Conservation (phyloP, 2,329 filamentous ascomycete genomes). For the Aspergillus versicolor region DNA sequence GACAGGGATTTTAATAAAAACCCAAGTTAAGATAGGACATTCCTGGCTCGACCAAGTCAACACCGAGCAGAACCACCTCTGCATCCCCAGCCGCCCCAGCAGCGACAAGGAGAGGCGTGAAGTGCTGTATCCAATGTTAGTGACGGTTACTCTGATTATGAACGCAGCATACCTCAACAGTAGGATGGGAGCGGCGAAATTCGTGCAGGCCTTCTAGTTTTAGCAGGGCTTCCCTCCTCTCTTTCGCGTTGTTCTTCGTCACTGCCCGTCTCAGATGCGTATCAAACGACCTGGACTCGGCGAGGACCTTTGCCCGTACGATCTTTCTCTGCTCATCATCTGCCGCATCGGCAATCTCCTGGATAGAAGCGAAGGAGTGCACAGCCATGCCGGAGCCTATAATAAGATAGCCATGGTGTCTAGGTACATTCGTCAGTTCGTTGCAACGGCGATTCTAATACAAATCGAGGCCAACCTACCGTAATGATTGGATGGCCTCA, state of each 20-base stretch:
- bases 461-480: background rate
- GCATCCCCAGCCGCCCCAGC: background rate
- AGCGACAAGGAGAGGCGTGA: background rate
- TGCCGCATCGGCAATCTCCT: background rate
- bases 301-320: background rate
- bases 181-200: background rate
- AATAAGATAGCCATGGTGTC: background rate
- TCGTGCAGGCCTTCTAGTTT: background rate
- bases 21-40: background rate
- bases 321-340: background rate
- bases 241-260: background rate
- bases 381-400: background rate
- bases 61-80: background rate
- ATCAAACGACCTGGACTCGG: background rate
- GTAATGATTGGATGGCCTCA: background rate
- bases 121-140: background rate
- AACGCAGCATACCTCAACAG: background rate
- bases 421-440: background rate
- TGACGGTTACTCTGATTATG: background rate
- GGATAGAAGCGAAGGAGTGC: background rate
- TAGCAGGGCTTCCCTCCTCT: background rate
- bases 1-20: too few relatives aligned
- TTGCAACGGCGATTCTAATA: background rate
- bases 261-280: background rate
- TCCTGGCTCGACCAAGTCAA: background rate